Evolutionary conservation across 73 alveolate species (phyloP), one percentile per base, ranked within the genome.

Genomic region (Paraurostyla sp.): DNA sequence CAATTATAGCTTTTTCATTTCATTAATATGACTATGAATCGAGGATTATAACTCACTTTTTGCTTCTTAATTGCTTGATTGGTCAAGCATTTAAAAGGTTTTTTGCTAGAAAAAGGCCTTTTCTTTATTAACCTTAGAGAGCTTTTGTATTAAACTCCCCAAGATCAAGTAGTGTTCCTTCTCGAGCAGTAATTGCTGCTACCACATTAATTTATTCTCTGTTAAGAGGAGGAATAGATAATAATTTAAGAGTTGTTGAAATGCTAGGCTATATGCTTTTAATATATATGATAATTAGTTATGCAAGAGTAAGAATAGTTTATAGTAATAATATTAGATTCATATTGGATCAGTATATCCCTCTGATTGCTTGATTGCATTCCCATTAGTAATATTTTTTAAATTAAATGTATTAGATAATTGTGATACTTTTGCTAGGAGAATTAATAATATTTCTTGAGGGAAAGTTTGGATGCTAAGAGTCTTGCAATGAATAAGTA

Each of bases 151-250:
- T 65, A 13, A 38, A 56, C 6, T 56, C 58, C 11, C 41, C 35
- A 22, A 65, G 82, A 40, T 65, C 82, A n/a, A 65, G 82, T 38
- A 65, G 82, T 22, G 41, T 58, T 22, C 82, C 82, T 38, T 65
- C 82, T 2, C 35, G 82, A 65, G 82, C 41, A 1, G 82, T 65
- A 4, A 65, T 65, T 33, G 23, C 58, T 32, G 82, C 54, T 16
- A 65, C 82, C 1, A 65, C 82, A 18, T 38, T 65, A 58, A 30
- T 30, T 9, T 65, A 65, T 65, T 23, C 82, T 36, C 0, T 65
- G 56, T 1, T 20, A 4, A 65, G 82, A 38, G 7, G 58, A 15
- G 82, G 38, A 65, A 18, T 22, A 15, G 58, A 15, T 4, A 27
- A n/a, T 25, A 33, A 40, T 2, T 33, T 22, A 32, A 65, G 7